Base-by-base conservation (phyloP, 108 stramenopile genomes). In the Cylindrotheca closterium region DNA sequence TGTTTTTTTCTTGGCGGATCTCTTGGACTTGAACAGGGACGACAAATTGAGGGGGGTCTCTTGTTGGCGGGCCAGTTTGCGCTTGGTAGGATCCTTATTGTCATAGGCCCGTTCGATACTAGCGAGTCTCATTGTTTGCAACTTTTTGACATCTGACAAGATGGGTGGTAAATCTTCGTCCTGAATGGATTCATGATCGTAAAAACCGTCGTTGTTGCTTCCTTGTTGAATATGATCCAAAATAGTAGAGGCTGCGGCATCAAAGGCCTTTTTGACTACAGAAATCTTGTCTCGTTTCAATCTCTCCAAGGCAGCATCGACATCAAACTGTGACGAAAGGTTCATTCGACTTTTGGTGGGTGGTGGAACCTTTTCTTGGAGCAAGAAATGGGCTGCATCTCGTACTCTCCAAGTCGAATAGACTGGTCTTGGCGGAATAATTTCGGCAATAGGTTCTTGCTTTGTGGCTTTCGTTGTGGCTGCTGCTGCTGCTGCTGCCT, bases 31-130 rank as follows among this genome's bases (percentile, higher is more conserved):
- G 17, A 12, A 28, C n/a, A 19, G 26, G 1, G 57, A 18, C 17
- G 28, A 19, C 23, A 18, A 15, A 32, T 17, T 30, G 21, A 45
- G 47, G 15, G 25, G 25, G 17, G 18, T 18, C n/a, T 62, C 60
- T 50, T 64, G 63, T 53, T 64, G 33, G 32, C 48, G 31, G 24
- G 63, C 33, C 4, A 59, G 22, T 30, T 63, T 66, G 27, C 73
- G 68, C 55, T 73, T 81, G 55, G 63, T 42, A 25, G 51, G 57
- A 32, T 82, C 81, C 49, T 82, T 82, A 49, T 82, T 82, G 18
- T 71, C 64, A 45, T 68, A 59, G 10, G 77, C 63, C 30, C 77
- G 73, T 45, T 59, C 53, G 54, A 84, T 54, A 52, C 70, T 68
- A 1, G 22, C 28, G 25, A 42, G 29, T 46, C 83, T 70, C 51